Percentiles rank a stretch among this genome's conserved stretches.
Conservation (phyloP, 345 rosid genomes). For the Bretschneidera sinensis region DNA sequence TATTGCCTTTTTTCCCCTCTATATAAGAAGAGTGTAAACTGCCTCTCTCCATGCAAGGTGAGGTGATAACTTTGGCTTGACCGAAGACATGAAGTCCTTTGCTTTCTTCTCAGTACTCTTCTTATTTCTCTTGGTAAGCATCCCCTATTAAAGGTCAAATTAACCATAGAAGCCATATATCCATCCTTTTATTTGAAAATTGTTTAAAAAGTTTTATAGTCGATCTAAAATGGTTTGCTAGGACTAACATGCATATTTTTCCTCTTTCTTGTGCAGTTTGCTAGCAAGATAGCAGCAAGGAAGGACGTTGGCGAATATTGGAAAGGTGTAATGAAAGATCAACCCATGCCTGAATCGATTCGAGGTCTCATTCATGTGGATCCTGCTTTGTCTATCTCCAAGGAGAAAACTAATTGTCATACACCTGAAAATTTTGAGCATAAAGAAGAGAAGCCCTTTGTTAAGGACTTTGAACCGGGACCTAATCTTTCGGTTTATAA, state of each 20-base stretch:
- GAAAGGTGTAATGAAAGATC: constrained; percentile 22
- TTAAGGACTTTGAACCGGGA: constrained; percentile 10
- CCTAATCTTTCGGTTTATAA: constrained; percentile 9
- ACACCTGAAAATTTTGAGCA: background rate
- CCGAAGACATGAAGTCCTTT: too few species aligned
- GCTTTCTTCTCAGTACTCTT: too few species aligned
- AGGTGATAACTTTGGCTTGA: too few species aligned
- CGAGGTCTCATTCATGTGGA: constrained; percentile 6
- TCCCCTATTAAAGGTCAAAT: too few species aligned
- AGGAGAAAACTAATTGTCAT: constrained; percentile 3
- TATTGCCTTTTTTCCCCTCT: too few species aligned
- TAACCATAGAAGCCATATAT: too few species aligned
- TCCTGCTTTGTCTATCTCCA: background rate
- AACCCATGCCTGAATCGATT: constrained; percentile 23
- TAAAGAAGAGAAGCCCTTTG: background rate
- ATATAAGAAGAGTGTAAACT: too few species aligned
- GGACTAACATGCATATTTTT: background rate
- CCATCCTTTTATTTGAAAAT: too few species aligned
- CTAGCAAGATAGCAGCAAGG: constrained; percentile 12
- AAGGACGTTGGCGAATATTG: constrained; percentile 30
- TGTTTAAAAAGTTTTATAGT: too few species aligned
- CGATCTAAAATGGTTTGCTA: too few species aligned
- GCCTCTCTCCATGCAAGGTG: too few species aligned
- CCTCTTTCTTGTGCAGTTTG: constrained; percentile 1
- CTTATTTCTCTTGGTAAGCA: too few species aligned